Evolutionary conservation across 805 yeast species (phyloP).

Genomic region (Metschnikowia chrysomelidarum): DNA sequence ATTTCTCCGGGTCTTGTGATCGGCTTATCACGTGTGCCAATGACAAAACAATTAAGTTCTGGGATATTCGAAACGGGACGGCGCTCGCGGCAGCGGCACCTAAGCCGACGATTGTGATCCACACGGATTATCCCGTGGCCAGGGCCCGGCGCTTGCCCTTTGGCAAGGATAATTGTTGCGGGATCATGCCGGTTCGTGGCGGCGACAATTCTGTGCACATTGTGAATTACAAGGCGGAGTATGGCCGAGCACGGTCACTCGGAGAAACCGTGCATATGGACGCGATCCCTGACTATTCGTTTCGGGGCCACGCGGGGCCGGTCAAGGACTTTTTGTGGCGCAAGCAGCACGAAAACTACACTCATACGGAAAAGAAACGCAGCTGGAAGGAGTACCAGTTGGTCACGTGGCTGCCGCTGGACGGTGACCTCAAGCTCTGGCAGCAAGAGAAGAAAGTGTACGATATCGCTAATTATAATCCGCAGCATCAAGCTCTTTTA

Average conservation of each 20-base stretch:
- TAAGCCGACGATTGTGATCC: slow-evolving; percentile 55
- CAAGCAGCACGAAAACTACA: slow-evolving; percentile 37
- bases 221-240: slow-evolving; percentile 45
- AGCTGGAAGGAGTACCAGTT: slow-evolving; percentile 85
- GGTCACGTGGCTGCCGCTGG: slow-evolving; percentile 88
- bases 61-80: slow-evolving; percentile 13
- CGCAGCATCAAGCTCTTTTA: slow-evolving; percentile 28
- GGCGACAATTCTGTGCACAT: slow-evolving; percentile 66
- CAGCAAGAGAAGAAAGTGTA: slow-evolving; percentile 46
- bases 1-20: slow-evolving; percentile 63
- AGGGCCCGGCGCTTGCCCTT: slow-evolving; percentile 87
- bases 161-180: slow-evolving; percentile 71
- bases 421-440: slow-evolving; percentile 83
- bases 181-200: slow-evolving; percentile 87
- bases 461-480: slow-evolving; percentile 37
- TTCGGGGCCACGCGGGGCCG: slow-evolving; percentile 81
- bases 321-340: slow-evolving; percentile 91
- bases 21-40: slow-evolving; percentile 79
- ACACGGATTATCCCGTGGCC: slow-evolving; percentile 82
- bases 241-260: slow-evolving; percentile 24
- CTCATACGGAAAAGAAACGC: slow-evolving; percentile 46
- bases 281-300: slow-evolving; percentile 39
- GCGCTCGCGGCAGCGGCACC: neutral
- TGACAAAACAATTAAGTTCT: slow-evolving; percentile 66
- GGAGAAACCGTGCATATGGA: slow-evolving; percentile 26